A percentile compares a stretch with the other conserved stretches of the same genome.
Evolutionary conservation across 2,329 filamentous ascomycete genomes (phyloP).

Genomic region (Cytospora mali): DNA sequence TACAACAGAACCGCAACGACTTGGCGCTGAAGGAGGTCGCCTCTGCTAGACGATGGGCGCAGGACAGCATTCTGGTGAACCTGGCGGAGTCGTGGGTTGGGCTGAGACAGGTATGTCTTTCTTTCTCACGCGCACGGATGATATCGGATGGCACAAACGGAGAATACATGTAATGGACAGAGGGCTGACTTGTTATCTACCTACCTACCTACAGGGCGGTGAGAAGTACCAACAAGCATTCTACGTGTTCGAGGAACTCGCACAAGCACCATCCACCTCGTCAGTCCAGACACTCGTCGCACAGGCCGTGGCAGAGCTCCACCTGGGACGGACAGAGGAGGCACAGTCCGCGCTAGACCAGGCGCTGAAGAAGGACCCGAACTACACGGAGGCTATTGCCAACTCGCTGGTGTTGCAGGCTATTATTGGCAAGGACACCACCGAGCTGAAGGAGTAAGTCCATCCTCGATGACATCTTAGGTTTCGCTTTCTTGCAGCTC

Average conservation of each 20-base stretch:
- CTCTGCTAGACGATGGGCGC: constrained; percentile 87
- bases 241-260: constrained; percentile 96
- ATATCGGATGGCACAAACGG: background rate
- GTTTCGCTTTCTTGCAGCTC: background rate
- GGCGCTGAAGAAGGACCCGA: constrained; percentile 73
- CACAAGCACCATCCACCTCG: constrained; percentile 80
- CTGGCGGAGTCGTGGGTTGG: constrained; percentile 95
- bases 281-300: constrained; percentile 76
- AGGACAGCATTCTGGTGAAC: constrained; percentile 92
- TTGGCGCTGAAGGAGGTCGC: constrained; percentile 87
- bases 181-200: background rate
- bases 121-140: background rate
- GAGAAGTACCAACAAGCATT: constrained; percentile 96
- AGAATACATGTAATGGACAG: background rate
- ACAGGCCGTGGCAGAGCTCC: constrained; percentile 88
- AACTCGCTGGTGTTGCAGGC: constrained; percentile 81
- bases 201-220: constrained; percentile 64
- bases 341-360: constrained; percentile 83
- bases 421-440: constrained; percentile 71
- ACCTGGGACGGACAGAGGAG: constrained; percentile 86
- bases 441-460: constrained; percentile 64
- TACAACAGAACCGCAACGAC: constrained; percentile 88
- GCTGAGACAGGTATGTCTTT: constrained; percentile 70
- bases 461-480: too few relatives aligned
- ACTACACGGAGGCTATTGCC: constrained; percentile 74